Percentiles rank a stretch among this genome's conserved stretches.
These are phyloP conservation scores for Penicillium macrosclerotiorum DNA, from an alignment of 495 filamentous ascomycete genomes.

Conservation along the genomic window DNA sequence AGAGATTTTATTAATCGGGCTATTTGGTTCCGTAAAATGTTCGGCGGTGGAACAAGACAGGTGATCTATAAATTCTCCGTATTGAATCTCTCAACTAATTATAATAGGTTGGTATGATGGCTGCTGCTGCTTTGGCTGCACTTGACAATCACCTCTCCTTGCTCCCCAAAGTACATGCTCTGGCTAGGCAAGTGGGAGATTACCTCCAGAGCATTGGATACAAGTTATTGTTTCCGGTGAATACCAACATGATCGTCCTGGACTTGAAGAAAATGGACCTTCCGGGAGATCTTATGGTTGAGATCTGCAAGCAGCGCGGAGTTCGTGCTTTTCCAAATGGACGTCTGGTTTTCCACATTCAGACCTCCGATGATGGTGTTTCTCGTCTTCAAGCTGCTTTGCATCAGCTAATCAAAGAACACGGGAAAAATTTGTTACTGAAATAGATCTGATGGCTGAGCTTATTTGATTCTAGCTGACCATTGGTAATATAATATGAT, in stretches of 20 bases:
- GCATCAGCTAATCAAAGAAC: too few relatives aligned
- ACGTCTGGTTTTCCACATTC: background rate
- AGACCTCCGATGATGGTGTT: background rate
- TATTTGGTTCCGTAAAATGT: background rate
- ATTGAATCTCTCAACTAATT: background rate
- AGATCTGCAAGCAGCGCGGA: background rate
- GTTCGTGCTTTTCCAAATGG: background rate
- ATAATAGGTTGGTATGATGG: slow-evolving; percentile 1
- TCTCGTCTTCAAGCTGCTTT: background rate
- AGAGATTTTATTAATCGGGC: background rate
- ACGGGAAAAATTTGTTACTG: too few relatives aligned
- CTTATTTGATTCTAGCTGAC: too few relatives aligned
- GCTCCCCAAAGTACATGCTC: background rate
- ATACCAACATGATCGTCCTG: background rate
- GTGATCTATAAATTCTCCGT: background rate
- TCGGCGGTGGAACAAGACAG: background rate
- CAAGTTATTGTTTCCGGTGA: background rate
- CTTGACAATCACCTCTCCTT: background rate
- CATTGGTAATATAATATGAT: too few relatives aligned
- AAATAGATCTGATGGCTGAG: too few relatives aligned
- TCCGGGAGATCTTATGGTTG: background rate
- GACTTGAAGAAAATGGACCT: background rate
- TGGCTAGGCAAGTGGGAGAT: background rate
- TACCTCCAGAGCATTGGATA: background rate
- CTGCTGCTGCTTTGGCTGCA: background rate